A percentile compares a stretch with the other conserved stretches of the same genome.
Conservation (phyloP, 768 basidiomycete genomes). For the Suillus spraguei region DNA sequence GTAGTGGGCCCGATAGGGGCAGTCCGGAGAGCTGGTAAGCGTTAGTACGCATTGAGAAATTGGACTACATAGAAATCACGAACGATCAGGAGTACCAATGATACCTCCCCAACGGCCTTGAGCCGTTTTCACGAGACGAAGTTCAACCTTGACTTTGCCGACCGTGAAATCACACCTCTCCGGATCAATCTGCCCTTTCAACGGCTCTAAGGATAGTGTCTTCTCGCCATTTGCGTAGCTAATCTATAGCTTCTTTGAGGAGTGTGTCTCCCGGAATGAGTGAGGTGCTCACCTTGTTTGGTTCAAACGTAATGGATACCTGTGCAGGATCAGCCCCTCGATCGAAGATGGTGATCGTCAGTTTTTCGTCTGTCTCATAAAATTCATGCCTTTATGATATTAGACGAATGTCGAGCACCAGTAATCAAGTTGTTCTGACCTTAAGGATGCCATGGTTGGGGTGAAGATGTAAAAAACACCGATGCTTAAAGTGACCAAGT, state of each 20-base stretch:
- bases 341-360: constrained; percentile 79
- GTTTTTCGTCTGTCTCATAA: constrained; percentile 80
- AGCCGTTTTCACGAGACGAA: constrained; percentile 70
- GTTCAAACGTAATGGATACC: constrained; percentile 63
- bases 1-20: constrained; percentile 33
- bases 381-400: constrained; percentile 67
- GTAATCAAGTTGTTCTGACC: constrained; percentile 20
- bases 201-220: constrained; percentile 70
- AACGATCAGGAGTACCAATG: constrained; percentile 74
- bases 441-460: constrained; percentile 28
- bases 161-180: constrained; percentile 64
- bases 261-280: background rate
- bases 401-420: background rate
- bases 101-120: constrained; percentile 75
- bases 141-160: constrained; percentile 87
- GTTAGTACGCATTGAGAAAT: constrained; percentile 20
- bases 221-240: constrained; percentile 70
- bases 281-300: constrained; percentile 53
- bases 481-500: background rate
- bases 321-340: constrained; percentile 67
- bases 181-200: constrained; percentile 80
- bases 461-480: constrained; percentile 3
- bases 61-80: constrained; percentile 26
- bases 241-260: constrained; percentile 14
- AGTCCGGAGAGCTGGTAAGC: constrained; percentile 13